Base-by-base conservation (phyloP, 495 filamentous ascomycete genomes). In the Neurospora sp. region DNA sequence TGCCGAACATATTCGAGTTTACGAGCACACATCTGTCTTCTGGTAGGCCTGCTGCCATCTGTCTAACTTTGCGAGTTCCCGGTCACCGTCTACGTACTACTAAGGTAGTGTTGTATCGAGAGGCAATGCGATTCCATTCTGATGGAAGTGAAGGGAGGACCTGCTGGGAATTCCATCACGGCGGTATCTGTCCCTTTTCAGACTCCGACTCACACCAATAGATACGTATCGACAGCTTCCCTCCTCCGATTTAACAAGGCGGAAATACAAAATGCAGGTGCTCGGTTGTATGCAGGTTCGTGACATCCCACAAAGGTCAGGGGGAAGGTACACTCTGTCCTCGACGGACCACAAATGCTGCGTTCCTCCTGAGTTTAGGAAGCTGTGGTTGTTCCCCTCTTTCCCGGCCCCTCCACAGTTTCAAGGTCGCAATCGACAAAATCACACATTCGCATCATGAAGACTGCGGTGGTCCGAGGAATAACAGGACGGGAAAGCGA, bases 241-340 rank as follows among this genome's bases (percentile, higher is more conserved):
- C 12, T 23, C 39, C n/a, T 54, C 46, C 46, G 12, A 27, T 14
- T 54, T 6, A n/a, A n/a, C 38, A n/a, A 62, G 70, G 72, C 70
- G 69, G 70, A 73, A 73, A 54, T 69, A 38, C 71, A 74, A 71
- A 71, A 74, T 71, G 76, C 75, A 77, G 73, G 74, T 74, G 48
- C 76, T 79, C 79, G 79, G 77, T 73, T 76, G 73, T 73, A 79
- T 79, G 78, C 78, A 80, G 77, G 76, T 75, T 74, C 48, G 48
- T 59, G 48, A 27, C 48, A 59, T 59, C 48, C 14, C 31, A 66
- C 27, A 66, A 62, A 66, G 54, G 6, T 27, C 54, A 18, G 27
- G 14, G 27, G 54, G 54, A 8, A 66, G 54, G 54, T 66, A 66
- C 27, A 35, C 31, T 35, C 54, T 35, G 23, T 66, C 54, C 27